phyloP scores from a whole-genome alignment of 345 rosid genomes.

The Euphorbia lathyris region DNA sequence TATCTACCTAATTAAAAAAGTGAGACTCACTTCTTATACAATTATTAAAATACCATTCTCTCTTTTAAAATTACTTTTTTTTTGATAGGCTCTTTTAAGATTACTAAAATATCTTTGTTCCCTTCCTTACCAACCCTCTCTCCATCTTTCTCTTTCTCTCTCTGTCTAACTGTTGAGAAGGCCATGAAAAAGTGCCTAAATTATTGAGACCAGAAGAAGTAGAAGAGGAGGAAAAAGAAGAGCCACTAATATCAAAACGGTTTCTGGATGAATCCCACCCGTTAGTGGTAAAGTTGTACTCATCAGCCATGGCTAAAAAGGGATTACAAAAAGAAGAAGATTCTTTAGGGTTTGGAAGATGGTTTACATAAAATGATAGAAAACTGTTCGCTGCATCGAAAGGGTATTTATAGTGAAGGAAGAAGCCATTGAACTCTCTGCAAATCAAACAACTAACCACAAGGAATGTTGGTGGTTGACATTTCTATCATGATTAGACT shows the following conservation, averaged over 20 bases:
- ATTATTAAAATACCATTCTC: too few relatives aligned
- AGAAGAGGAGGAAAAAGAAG: constrained; percentile 62
- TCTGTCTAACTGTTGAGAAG: too few relatives aligned
- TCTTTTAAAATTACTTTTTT: too few relatives aligned
- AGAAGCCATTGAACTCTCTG: neutral
- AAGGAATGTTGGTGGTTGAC: constrained; percentile 42
- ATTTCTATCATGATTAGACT: constrained; percentile 38
- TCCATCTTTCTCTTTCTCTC: too few relatives aligned
- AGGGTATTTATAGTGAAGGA: constrained; percentile 23
- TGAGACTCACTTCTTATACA: too few relatives aligned
- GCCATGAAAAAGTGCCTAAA: constrained; percentile 55
- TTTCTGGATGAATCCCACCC: constrained; percentile 71
- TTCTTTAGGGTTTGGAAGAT: neutral
- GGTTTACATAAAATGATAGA: constrained; percentile 49
- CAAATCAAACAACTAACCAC: constrained; percentile 21
- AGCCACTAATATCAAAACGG: constrained; percentile 36
- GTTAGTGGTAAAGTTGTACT: constrained; percentile 43
- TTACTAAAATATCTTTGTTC: too few relatives aligned
- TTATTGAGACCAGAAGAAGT: constrained; percentile 45
- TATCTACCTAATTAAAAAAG: too few relatives aligned
- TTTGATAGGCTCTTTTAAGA: too few relatives aligned
- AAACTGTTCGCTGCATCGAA: constrained; percentile 35
- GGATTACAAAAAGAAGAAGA: neutral
- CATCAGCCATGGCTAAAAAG: constrained; percentile 54
- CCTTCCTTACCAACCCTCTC: too few relatives aligned